Base-by-base conservation (phyloP, 176 grass and related monocot species). In the Ananas comosus region DNA sequence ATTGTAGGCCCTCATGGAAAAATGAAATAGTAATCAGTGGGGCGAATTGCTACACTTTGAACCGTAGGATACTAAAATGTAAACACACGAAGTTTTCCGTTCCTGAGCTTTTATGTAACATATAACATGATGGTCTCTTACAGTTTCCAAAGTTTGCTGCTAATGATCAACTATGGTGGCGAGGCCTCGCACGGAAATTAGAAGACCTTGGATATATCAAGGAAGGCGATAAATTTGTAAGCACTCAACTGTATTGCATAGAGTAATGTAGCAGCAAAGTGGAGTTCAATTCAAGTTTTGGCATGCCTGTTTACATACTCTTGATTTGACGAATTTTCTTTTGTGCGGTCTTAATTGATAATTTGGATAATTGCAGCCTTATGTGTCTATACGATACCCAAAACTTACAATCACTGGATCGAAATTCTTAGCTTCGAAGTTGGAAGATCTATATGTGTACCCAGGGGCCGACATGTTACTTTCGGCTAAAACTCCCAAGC, bases 171-270 rank as follows among this genome's bases (percentile, higher is more conserved):
- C 25, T 85, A 51, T 88, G 89, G 89, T 97, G 93, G 93, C 86
- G 85, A 87, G 86, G 93, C 19, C 89, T 92, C 87, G 79, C 84
- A 79, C 79, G 72, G 23, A 80, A 87, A 74, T 73, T 97, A 76
- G 86, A 85, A 52, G 66, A 65, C 58, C 71, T 72, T 83, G 70
- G 81, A 67, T 97, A 80, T 69, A 75, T 97, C 81, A 83, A 65
- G 51, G 93, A 97, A 87, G 86, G 74, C 72, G 89, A 86, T 90
- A 64, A 69, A 84, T 81, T 22, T 56, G 93, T 97, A 87, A 85
- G 93, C 22, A 50, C 64, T 75, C 80, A 64, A 65, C 19, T 59
- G 3, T 59, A 59, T 56, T 42, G 12, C n/a, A 59, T n/a, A 17
- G 54, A 2, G 21, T 59, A 18, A 17, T 17, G 14, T 59, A 59